Percentiles rank a stretch among this genome's conserved stretches.
Evolutionary conservation across 768 basidiomycete species (phyloP).

Genomic region (Clathrus columnatus): DNA sequence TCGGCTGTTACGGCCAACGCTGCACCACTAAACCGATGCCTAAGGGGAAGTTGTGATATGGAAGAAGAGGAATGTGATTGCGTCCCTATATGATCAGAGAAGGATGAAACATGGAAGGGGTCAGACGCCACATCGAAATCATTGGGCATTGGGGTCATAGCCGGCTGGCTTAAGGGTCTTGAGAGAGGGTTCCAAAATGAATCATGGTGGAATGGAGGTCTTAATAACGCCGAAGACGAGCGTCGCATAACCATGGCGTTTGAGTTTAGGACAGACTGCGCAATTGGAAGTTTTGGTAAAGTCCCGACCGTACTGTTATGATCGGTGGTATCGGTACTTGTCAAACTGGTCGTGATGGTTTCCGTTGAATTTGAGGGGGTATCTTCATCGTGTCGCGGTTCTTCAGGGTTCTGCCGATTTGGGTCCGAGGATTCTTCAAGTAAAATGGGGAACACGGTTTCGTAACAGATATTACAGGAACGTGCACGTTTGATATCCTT

Average conservation of each 20-base stretch:
- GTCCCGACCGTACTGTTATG: not conserved
- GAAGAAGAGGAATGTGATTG: not conserved
- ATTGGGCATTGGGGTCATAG: constrained; percentile 7
- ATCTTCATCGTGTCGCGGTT: constrained; percentile 9
- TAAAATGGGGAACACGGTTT: constrained; percentile 66
- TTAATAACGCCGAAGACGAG: not conserved
- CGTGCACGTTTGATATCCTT: constrained; percentile 54
- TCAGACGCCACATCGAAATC: not conserved
- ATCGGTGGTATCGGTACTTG: constrained; percentile 39
- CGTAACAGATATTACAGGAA: constrained; percentile 81
- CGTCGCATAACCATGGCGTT: not conserved
- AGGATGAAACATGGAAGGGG: not conserved
- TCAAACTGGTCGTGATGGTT: constrained; percentile 43
- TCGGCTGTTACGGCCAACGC: not conserved
- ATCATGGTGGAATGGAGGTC: constrained; percentile 9
- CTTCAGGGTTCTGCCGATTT: constrained; percentile 16
- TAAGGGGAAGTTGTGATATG: not conserved
- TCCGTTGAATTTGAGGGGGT: constrained; percentile 13
- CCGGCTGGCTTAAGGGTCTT: constrained; percentile 23
- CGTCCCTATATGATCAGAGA: not conserved
- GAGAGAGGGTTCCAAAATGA: constrained; percentile 3
- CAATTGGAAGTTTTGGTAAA: constrained; percentile 31
- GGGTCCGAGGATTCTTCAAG: constrained; percentile 3
- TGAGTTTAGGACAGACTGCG: constrained; percentile 27
- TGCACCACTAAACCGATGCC: not conserved